Base-by-base conservation (phyloP, 164 flowering plant species). In the Pachysandra terminalis region DNA sequence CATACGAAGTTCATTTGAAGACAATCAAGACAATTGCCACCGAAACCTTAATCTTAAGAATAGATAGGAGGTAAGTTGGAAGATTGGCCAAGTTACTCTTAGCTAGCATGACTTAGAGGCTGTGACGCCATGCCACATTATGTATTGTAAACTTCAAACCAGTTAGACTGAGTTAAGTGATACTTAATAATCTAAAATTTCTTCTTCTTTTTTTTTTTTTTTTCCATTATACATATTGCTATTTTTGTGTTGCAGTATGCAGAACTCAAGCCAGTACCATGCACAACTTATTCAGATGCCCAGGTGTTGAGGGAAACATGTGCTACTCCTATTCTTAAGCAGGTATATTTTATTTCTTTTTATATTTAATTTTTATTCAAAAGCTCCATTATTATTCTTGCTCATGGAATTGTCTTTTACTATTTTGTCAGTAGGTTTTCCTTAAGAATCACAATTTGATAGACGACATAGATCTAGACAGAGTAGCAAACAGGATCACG, bases 201-300 rank as follows among this genome's bases (percentile, higher is more conserved):
- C 13, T 6, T 3, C 37, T 32, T 32, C 37, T 19, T 53, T 66
- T n/a, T 24, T 26, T 19, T 49, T 66, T 26, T 24, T 26, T n/a
- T 28, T 40, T 35, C n/a, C 27, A 65, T 48, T 67, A 25, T 24
- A 1, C 55, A 19, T 70, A 59, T 37, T 32, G 17, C 49, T 70
- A 10, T 73, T 67, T 40, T 23, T 57, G 14, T 63, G 68, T 60
- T 84, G 74, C 77, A 90, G 99, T 95, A 95, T 80, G 97, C 97
- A 64, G 99, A 92, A 75, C 97, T 95, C 68, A 92, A 89, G 74
- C 99, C 99, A 61, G 99, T 95, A 45, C 93, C 96, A 66, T 95
- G 99, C 80, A 65, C 90, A 85, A 90, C 96, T 9, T 92, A 95
- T 68, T 69, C 89, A 69, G 91, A 89, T 78, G 96, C 99, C 69